Conservation (phyloP, 352 stramenopile genomes). For the Blastocystis sp. region DNA sequence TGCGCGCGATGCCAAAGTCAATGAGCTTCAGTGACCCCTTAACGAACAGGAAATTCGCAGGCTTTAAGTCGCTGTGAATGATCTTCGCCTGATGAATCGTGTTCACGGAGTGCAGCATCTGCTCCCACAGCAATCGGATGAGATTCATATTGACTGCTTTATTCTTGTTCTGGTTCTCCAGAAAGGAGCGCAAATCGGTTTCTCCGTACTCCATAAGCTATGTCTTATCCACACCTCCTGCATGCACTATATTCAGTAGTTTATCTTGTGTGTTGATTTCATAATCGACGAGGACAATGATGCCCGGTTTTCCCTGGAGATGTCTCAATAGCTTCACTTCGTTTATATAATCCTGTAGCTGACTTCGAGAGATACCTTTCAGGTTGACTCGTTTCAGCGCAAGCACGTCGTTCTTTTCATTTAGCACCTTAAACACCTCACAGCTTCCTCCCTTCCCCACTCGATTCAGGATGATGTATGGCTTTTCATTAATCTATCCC, state of each 20-base stretch:
- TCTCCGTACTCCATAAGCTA: conserved; percentile 45
- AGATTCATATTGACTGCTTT: conserved; percentile 89
- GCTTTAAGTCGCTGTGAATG: conserved; percentile 89
- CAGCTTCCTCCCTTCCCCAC: conserved; percentile 93
- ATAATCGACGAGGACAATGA: conserved; percentile 90
- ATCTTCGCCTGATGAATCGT: conserved; percentile 92
- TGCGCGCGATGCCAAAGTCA: conserved; percentile 94
- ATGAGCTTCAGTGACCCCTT: conserved; percentile 91
- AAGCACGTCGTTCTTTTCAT: conserved; percentile 72
- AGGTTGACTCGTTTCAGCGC: conserved; percentile 95
- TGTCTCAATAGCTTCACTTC: conserved; percentile 89
- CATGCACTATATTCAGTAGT: conserved; percentile 70
- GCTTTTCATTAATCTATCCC: conserved; percentile 77
- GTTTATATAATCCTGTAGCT: conserved; percentile 91
- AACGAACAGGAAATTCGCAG: conserved; percentile 93
- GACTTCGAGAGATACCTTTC: conserved; percentile 82
- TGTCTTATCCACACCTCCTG: neutral
- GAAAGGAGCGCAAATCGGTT: conserved; percentile 28
- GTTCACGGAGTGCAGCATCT: conserved; percentile 95
- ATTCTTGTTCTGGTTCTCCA: neutral
- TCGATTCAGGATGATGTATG: conserved; percentile 90
- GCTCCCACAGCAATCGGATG: conserved; percentile 91
- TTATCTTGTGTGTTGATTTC: conserved; percentile 81
- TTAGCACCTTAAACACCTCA: conserved; percentile 86
- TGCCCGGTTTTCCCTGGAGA: conserved; percentile 87